Conservation (phyloP, 2,329 filamentous ascomycete genomes). For the Xylaria sp. region DNA sequence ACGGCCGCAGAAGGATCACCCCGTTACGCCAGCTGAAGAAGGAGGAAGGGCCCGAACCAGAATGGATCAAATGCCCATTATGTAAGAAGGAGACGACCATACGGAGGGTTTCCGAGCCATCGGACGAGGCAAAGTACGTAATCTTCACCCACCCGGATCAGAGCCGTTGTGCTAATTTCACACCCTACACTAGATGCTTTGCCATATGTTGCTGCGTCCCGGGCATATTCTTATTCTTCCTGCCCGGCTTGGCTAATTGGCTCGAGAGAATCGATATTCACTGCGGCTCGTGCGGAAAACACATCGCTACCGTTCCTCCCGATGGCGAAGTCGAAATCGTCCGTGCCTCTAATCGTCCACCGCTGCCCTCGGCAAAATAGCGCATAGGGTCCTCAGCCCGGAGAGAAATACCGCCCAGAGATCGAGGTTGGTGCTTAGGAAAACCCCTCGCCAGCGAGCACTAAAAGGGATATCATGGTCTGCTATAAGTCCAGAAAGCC, state of each 20-base stretch:
- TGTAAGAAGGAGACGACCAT: slow-evolving; percentile 20
- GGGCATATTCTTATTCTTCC: neutral
- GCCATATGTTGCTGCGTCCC: slow-evolving; percentile 1
- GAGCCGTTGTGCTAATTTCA: neutral
- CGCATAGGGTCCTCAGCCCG: neutral
- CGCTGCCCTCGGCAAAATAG: neutral
- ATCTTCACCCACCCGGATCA: neutral
- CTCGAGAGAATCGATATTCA: slow-evolving; percentile 21
- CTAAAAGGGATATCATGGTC: no score
- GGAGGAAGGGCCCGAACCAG: slow-evolving; percentile 4
- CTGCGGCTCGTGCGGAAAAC: slow-evolving; percentile 20
- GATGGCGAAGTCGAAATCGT: slow-evolving; percentile 18
- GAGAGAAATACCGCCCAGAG: no score
- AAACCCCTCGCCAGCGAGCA: neutral
- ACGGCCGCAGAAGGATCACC: neutral
- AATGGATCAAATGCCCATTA: slow-evolving; percentile 18
- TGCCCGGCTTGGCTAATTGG: neutral
- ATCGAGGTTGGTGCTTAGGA: neutral
- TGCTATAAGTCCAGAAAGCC: no score
- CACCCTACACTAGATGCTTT: slow-evolving; percentile 3
- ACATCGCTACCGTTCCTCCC: slow-evolving; percentile 12
- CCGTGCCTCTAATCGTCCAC: slow-evolving; percentile 5
- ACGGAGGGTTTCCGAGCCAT: slow-evolving; percentile 21
- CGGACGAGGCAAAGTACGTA: slow-evolving; percentile 24
- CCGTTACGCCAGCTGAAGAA: slow-evolving; percentile 4